These are phyloP conservation scores for Phoma sp. DNA, from an alignment of 2,329 filamentous ascomycete species.

Conservation along the genomic window DNA sequence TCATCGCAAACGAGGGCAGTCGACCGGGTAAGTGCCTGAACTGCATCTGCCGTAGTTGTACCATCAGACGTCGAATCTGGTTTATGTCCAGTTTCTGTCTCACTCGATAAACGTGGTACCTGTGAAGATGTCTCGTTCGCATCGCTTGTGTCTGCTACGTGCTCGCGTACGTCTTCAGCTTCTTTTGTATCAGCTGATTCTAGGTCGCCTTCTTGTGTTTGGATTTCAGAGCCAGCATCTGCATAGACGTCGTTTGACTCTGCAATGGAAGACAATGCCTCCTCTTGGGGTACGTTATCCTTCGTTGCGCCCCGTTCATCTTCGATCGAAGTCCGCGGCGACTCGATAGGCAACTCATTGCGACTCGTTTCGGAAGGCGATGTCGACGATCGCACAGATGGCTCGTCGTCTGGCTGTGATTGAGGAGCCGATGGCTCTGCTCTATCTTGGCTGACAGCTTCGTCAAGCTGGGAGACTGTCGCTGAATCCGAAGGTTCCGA, in stretches of 20 bases:
- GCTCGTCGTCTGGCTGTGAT: constrained; percentile 35
- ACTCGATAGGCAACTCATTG: constrained; percentile 38
- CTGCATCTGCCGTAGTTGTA: neutral
- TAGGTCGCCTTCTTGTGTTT: neutral
- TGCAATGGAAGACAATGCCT: neutral
- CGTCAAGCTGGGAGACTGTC: constrained; percentile 29
- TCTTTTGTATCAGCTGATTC: neutral
- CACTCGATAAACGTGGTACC: neutral
- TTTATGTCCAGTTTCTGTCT: too few relatives aligned
- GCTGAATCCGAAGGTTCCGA: constrained; percentile 44
- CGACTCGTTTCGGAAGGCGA: constrained; percentile 48
- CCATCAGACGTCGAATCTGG: neutral
- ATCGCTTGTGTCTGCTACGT: neutral
- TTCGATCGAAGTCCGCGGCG: constrained; percentile 48
- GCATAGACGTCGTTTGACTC: neutral
- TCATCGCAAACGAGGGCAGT: constrained; percentile 22
- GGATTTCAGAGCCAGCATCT: neutral
- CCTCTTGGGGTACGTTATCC: neutral
- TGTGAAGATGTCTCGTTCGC: neutral
- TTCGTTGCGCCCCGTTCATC: constrained; percentile 30
- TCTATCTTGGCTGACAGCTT: constrained; percentile 25
- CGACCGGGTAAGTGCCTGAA: neutral
- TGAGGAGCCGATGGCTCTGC: constrained; percentile 21
- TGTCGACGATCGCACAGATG: constrained; percentile 45
- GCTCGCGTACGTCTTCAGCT: neutral